Percentiles rank a stretch among this genome's conserved stretches.
phyloP scores from a whole-genome alignment of 495 filamentous ascomycete species.

The Hypoxylon intermedium region DNA sequence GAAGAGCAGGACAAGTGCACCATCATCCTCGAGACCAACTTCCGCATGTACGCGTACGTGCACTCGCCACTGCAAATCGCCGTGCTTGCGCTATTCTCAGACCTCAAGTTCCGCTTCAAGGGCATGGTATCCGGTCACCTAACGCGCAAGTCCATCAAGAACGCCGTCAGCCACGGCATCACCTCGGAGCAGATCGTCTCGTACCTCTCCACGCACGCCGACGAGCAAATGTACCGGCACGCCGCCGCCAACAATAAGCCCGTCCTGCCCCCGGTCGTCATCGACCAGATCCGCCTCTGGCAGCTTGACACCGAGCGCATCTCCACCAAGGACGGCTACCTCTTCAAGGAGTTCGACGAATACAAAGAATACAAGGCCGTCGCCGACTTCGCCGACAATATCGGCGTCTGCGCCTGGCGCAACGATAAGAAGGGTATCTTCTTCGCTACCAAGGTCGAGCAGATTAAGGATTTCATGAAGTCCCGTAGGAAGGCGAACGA shows the following conservation, averaged over 20 bases:
- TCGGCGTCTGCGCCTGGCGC: conserved; percentile 91
- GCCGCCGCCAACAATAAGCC: conserved; percentile 62
- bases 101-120: conserved; percentile 84
- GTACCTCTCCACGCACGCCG: conserved; percentile 87
- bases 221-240: conserved; percentile 84
- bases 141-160: conserved; percentile 82
- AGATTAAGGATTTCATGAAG: conserved; percentile 79
- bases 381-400: conserved; percentile 81
- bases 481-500: conserved; percentile 61
- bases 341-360: conserved; percentile 87
- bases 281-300: conserved; percentile 97
- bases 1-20: conserved; percentile 69
- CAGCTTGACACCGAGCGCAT: conserved; percentile 96
- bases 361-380: conserved; percentile 77
- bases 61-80: conserved; percentile 90
- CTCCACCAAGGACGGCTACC: conserved; percentile 76
- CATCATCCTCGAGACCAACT: conserved; percentile 98
- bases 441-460: conserved; percentile 86
- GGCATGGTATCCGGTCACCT: conserved; percentile 91
- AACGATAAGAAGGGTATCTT: conserved; percentile 79
- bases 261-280: conserved; percentile 89
- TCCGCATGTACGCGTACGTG: conserved; percentile 96
- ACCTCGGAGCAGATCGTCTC: conserved; percentile 92
- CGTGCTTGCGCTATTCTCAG: conserved; percentile 87
- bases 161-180: conserved; percentile 88